Percentiles rank a stretch among this genome's conserved stretches.
Evolutionary conservation across 2,329 filamentous ascomycete species (phyloP).

Genomic region (Fonsecaea erecta): DNA sequence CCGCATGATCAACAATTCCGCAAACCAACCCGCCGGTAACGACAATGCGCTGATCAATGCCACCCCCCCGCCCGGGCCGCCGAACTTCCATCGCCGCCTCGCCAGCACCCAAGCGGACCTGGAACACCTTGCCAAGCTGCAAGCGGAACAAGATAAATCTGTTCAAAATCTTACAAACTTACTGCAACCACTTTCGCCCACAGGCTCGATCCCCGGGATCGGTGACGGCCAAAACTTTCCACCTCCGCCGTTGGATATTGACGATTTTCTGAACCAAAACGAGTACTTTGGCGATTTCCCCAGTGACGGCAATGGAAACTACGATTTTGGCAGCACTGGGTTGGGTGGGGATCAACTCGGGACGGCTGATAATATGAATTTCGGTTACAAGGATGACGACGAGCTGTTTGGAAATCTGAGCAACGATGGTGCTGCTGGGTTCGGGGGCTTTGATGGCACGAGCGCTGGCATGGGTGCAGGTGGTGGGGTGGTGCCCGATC

Average conservation of each 20-base stretch:
- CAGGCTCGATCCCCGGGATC: conserved; percentile 75
- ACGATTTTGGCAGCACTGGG: conserved; percentile 35
- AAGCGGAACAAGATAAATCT: conserved; percentile 76
- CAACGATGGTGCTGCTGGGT: conserved; percentile 36
- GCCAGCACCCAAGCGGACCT: conserved; percentile 74
- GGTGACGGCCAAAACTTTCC: conserved; percentile 47
- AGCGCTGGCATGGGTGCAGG: conserved; percentile 37
- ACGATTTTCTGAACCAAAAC: conserved; percentile 60
- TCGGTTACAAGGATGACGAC: conserved; percentile 41
- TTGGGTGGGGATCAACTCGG: conserved; percentile 31
- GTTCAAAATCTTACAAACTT: conserved; percentile 75
- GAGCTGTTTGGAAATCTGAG: conserved; percentile 50
- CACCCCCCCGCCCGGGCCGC: conserved; percentile 59
- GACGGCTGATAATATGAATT: conserved; percentile 32
- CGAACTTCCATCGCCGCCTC: conserved; percentile 55
- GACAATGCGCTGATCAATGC: conserved; percentile 65
- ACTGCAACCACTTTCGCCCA: conserved; percentile 79
- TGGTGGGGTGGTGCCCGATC: conserved; percentile 15
- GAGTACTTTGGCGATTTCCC: conserved; percentile 58
- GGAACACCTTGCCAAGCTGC: conserved; percentile 76
- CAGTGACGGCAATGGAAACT: conserved; percentile 34
- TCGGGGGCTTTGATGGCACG: conserved; percentile 36
- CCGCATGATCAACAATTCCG: conserved; percentile 51
- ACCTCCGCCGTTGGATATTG: conserved; percentile 58
- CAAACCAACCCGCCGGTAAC: conserved; percentile 50